Conservation (phyloP, 352 stramenopile genomes). For the Lagenidium giganteum region DNA sequence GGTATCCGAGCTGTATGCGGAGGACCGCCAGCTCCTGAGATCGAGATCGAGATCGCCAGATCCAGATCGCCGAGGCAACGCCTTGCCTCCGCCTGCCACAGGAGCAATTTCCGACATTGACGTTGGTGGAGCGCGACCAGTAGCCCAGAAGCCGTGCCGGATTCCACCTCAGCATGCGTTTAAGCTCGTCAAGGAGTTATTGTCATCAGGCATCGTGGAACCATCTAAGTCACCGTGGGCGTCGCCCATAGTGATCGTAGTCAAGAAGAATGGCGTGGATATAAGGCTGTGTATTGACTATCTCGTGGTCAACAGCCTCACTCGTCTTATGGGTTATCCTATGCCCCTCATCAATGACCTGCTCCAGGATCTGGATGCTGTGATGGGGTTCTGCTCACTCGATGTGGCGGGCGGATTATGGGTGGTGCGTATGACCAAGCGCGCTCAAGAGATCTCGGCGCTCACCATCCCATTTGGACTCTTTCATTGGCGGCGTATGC, state of each 20-base stretch:
- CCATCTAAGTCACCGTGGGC: conserved; percentile 17
- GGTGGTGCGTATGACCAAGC: conserved; percentile 5
- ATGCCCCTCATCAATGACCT: conserved; percentile 15
- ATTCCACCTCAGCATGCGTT: too few relatives aligned
- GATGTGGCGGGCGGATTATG: conserved; percentile 16
- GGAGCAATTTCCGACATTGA: too few relatives aligned
- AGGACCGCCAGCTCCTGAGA: too few relatives aligned
- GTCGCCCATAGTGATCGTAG: conserved; percentile 17
- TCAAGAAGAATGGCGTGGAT: conserved; percentile 15
- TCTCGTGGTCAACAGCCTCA: conserved; percentile 5
- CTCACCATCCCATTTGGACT: conserved; percentile 14
- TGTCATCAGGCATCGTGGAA: conserved; percentile 4
- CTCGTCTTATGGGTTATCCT: conserved; percentile 12
- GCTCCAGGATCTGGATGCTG: conserved; percentile 5
- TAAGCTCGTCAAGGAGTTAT: conserved; percentile 8
- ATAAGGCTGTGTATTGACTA: conserved; percentile 20
- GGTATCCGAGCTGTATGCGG: too few relatives aligned
- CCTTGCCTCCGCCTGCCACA: too few relatives aligned
- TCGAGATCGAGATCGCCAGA: too few relatives aligned
- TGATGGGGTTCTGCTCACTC: conserved; percentile 11
- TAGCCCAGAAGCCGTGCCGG: too few relatives aligned
- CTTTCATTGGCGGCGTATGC: conserved; percentile 18
- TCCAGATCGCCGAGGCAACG: too few relatives aligned
- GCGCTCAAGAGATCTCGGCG: conserved; percentile 8
- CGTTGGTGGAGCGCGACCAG: too few relatives aligned